Evolutionary conservation across 305 asterid genomes (phyloP).

Genomic region (Salvia sclarea): DNA sequence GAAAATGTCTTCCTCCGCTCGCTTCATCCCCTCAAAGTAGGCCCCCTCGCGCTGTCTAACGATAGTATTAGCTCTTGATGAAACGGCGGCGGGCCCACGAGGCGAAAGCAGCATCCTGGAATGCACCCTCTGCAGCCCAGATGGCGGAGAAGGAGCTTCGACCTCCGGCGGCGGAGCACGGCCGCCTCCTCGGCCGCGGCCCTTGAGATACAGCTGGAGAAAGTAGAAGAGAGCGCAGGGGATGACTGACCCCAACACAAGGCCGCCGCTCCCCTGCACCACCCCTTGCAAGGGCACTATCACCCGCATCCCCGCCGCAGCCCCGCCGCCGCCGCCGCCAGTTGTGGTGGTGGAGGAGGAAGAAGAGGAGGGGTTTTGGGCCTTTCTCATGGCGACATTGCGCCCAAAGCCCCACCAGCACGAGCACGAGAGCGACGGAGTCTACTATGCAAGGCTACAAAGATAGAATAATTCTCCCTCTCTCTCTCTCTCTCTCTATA

Average conservation of each 20-base stretch:
- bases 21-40: constrained; percentile 44
- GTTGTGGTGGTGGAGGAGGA: constrained; percentile 29
- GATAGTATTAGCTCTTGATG: constrained; percentile 51
- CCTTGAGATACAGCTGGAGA: constrained; percentile 58
- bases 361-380: constrained; percentile 30
- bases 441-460: neutral
- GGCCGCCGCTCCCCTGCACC: constrained; percentile 76
- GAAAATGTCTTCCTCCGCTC: constrained; percentile 51
- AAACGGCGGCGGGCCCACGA: constrained; percentile 44
- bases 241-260: constrained; percentile 62
- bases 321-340: constrained; percentile 48
- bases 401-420: constrained; percentile 32
- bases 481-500: neutral
- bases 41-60: constrained; percentile 47
- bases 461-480: neutral
- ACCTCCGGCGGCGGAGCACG: constrained; percentile 36
- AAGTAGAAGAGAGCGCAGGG: constrained; percentile 83
- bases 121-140: constrained; percentile 54
- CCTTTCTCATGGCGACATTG: constrained; percentile 49
- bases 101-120: constrained; percentile 53
- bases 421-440: constrained; percentile 23
- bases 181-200: constrained; percentile 44
- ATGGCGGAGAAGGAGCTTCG: constrained; percentile 34
- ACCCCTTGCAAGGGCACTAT: constrained; percentile 74
- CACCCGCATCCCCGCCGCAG: constrained; percentile 69